Evolutionary conservation across 352 stramenopile genomes (phyloP), one percentile per base, ranked within the genome.

Genomic region (Phytophthora boehmeriae): DNA sequence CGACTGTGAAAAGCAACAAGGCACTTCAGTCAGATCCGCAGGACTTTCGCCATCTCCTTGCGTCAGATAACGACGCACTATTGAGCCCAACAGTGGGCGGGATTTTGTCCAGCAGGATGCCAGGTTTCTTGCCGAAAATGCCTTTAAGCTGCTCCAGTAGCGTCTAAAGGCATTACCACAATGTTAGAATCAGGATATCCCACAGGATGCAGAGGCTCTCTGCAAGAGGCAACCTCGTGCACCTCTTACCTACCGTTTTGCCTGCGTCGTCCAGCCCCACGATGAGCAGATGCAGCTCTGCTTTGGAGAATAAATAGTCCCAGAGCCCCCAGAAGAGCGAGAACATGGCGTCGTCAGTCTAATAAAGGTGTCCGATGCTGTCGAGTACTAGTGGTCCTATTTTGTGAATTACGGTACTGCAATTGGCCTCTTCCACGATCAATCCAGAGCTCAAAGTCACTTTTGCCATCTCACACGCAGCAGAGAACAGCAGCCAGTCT

Each of bases 11-110:
- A 30, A 30, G 6, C 9, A 61, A 16, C 23, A 57, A 19, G 52
- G 30, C 43, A 48, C n/a, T 1, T 35, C 20, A 27, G 54, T n/a
- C 16, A 32, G 14, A 22, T 41, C 17, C 20, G 28, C 9, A 5
- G 49, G 1, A 10, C 34, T 14, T 20, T 25, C n/a, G 17, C 30
- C 14, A 4, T 25, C 11, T 19, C n/a, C 22, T 27, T 42, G n/a
- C 42, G 5, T 10, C 27, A 28, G 17, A 14, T 19, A 53, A 44
- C 8, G 4, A 78, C 68, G 41, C 75, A 91, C 88, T 90, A 61
- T 98, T 98, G 13, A 98, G 73, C 9, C 92, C 92, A 43, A 98
- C 88, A 2, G 92, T 98, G 13, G 92, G 92, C 25, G 90, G 88
- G 59, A 98, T 98, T 51, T 94, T 95, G 57, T 96, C 82, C n/a